These are phyloP conservation scores for Mollisia scopiformis DNA, from an alignment of 2,329 filamentous ascomycete species.

Conservation along the genomic window DNA sequence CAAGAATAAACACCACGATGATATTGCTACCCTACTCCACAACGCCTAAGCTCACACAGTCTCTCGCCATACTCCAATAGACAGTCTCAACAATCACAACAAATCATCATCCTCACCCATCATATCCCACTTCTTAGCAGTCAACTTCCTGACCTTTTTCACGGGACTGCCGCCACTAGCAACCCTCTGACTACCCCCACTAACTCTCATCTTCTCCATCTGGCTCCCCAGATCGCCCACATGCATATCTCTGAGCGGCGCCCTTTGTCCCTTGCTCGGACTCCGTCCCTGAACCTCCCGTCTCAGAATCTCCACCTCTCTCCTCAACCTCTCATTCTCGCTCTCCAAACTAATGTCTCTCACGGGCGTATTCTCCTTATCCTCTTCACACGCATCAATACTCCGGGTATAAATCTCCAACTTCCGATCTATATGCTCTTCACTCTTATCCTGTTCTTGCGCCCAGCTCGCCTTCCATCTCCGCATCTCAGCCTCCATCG, in stretches of 20 bases:
- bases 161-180: conserved; percentile 19
- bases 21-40: background rate
- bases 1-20: too few species aligned
- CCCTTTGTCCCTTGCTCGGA: conserved; percentile 28
- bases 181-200: background rate
- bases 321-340: conserved; percentile 71
- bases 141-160: conserved; percentile 35
- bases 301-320: conserved; percentile 66
- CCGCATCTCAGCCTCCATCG: conserved; percentile 72
- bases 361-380: conserved; percentile 60
- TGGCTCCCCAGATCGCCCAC: background rate
- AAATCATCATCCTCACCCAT: conserved; percentile 31
- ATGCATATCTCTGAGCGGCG: conserved; percentile 16
- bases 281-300: conserved; percentile 63
- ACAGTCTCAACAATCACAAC: conserved; percentile 4
- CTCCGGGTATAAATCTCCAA: conserved; percentile 71
- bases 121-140: conserved; percentile 36
- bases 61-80: background rate
- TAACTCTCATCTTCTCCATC: conserved; percentile 21
- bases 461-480: conserved; percentile 82
- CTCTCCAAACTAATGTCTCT: conserved; percentile 57
- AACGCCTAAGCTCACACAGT: background rate
- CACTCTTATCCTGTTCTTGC: conserved; percentile 76
- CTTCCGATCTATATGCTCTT: conserved; percentile 88
- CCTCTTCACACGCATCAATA: conserved; percentile 43